Conservation (phyloP, 495 filamentous ascomycete species). For the Aspergillus heteromorphus region DNA sequence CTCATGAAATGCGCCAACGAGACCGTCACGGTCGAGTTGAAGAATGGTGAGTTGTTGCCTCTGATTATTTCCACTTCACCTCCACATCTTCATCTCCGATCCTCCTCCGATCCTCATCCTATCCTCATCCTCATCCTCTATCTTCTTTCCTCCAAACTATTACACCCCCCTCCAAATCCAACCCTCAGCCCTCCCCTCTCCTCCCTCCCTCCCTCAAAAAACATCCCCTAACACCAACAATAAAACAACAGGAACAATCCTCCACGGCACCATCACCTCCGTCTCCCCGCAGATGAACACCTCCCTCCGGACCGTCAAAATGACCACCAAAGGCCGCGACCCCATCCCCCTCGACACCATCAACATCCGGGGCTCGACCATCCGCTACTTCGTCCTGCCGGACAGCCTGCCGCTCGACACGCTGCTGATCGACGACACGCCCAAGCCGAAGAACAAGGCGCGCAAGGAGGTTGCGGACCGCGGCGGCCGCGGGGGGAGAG, state of each 20-base stretch:
- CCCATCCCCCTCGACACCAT: constrained; percentile 87
- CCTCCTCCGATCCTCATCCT: too few relatives aligned
- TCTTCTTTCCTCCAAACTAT: neutral
- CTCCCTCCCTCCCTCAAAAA: neutral
- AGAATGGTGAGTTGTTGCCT: constrained; percentile 70
- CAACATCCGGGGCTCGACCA: constrained; percentile 89
- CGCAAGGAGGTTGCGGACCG: constrained; percentile 82
- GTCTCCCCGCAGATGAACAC: constrained; percentile 98
- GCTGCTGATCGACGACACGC: constrained; percentile 88
- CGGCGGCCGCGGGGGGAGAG: constrained; percentile 50
- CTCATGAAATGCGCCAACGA: constrained; percentile 98
- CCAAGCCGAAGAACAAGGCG: constrained; percentile 99
- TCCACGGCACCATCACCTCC: constrained; percentile 91
- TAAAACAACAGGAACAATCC: constrained; percentile 70
- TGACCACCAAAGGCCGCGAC: constrained; percentile 83
- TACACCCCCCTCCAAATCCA: neutral
- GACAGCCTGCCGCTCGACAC: constrained; percentile 93
- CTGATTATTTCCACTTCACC: too few relatives aligned
- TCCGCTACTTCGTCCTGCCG: constrained; percentile 90
- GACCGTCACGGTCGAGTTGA: constrained; percentile 94
- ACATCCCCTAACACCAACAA: neutral
- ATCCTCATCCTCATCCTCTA: neutral
- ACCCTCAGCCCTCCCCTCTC: neutral
- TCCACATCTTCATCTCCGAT: too few relatives aligned
- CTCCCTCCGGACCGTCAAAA: constrained; percentile 85